A percentile compares a stretch with the other conserved stretches of the same genome.
phyloP scores from a whole-genome alignment of 768 basidiomycete genomes.

The Panellus pusillus region DNA sequence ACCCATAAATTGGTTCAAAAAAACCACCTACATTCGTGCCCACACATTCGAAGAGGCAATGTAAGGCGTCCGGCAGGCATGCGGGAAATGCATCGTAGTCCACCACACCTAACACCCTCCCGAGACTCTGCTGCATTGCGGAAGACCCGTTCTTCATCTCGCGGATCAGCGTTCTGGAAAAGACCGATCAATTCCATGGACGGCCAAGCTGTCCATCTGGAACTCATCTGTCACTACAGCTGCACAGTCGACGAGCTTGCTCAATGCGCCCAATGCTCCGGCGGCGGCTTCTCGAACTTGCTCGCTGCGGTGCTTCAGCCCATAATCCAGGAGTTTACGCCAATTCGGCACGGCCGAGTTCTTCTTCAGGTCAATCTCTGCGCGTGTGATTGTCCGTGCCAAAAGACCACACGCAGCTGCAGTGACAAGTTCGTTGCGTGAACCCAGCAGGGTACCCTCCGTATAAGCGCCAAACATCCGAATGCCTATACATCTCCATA shows the following conservation, averaged over 20 bases:
- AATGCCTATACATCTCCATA: conserved; percentile 56
- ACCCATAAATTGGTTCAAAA: conserved; percentile 24
- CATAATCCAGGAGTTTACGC: conserved; percentile 67
- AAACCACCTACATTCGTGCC: conserved; percentile 46
- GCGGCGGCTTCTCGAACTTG: conserved; percentile 79
- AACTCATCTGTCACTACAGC: conserved; percentile 73
- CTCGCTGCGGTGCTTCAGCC: conserved; percentile 64
- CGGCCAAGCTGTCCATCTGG: conserved; percentile 20
- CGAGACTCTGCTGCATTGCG: conserved; percentile 70
- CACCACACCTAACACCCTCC: conserved; percentile 64
- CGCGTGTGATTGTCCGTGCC: conserved; percentile 57
- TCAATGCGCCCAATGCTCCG: conserved; percentile 65
- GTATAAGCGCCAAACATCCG: conserved; percentile 51
- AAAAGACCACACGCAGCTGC: conserved; percentile 74
- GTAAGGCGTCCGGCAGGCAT: conserved; percentile 53
- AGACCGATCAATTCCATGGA: not conserved
- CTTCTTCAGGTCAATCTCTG: conserved; percentile 46
- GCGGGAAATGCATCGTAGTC: conserved; percentile 60
- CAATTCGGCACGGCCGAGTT: conserved; percentile 56
- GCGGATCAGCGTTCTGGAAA: conserved; percentile 53
- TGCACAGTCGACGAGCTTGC: conserved; percentile 66
- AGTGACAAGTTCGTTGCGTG: conserved; percentile 71
- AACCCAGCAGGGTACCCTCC: conserved; percentile 55
- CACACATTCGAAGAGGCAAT: conserved; percentile 61
- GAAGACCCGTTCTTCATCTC: conserved; percentile 57